These are phyloP conservation scores for Hypoxylon sp. DNA, from an alignment of 2,329 filamentous ascomycete genomes.

Conservation along the genomic window DNA sequence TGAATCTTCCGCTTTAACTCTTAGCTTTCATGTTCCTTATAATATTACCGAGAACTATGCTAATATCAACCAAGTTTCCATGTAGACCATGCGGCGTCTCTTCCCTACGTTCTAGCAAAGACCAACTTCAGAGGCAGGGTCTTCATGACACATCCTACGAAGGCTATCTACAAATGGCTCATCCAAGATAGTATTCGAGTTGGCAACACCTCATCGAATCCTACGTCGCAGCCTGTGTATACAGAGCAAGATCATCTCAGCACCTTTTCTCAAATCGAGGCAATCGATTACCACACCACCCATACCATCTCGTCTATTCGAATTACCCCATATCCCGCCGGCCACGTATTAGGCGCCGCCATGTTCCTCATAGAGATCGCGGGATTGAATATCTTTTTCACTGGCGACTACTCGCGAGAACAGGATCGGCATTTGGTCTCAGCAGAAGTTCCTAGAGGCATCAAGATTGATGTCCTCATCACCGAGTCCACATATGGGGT, in stretches of 20 bases:
- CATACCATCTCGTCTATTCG: conserved; percentile 97
- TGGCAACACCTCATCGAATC: conserved; percentile 76
- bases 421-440: conserved; percentile 96
- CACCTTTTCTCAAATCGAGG: conserved; percentile 94
- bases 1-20: conserved; percentile 8
- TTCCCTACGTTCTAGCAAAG: conserved; percentile 97
- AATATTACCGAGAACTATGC: conserved; percentile 23
- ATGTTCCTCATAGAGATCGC: conserved; percentile 99
- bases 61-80: conserved; percentile 81
- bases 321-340: conserved; percentile 96
- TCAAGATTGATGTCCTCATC: conserved; percentile 96
- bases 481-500: conserved; percentile 98
- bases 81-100: conserved; percentile 97
- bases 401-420: conserved; percentile 96
- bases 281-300: conserved; percentile 98
- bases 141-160: conserved; percentile 99
- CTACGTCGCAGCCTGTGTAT: conserved; percentile 83
- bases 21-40: conserved; percentile 17
- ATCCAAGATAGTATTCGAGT: conserved; percentile 97
- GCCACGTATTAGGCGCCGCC: conserved; percentile 96
- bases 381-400: conserved; percentile 96
- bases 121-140: conserved; percentile 97
- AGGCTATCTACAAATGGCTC: conserved; percentile 99
- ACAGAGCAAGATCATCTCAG: conserved; percentile 96
- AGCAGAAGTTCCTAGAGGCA: conserved; percentile 86